Base-by-base conservation (phyloP, 2,329 filamentous ascomycete species). In the Penicillium sp. region DNA sequence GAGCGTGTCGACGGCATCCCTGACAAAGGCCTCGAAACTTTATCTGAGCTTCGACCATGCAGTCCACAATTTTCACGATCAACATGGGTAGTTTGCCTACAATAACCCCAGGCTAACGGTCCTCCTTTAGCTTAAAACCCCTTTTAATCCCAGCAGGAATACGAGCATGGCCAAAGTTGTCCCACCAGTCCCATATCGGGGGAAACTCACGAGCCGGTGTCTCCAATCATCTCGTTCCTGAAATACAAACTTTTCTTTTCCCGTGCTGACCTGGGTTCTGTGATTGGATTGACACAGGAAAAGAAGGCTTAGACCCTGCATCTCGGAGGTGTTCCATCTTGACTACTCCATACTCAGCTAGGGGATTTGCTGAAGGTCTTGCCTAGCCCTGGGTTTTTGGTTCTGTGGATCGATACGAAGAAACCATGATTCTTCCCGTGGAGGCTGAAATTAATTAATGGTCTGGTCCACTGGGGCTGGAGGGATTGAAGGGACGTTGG, bases 1-100 rank as follows among this genome's bases (percentile, higher is more conserved):
- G 23, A 10, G 39, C 18, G n/a, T 16, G 24, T 29, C 7, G 14
- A 45, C n/a, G 24, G 11, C 14, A 13, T 13, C 16, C 23, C 34
- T 49, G n/a, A 29, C 23, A 11, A 24, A 43, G 6, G 8, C 19
- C 46, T 18, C 19, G 23, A 42, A 52, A 40, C 37, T 44, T 48
- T 28, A 53, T 53, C 51, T 42, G 51, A 48, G 36, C 44, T 48
- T 36, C 24, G 21, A 44, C 43, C 13, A 18, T 34, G 19, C 31
- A 19, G 33, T 45, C 39, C 40, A 36, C 39, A 18, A 14, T 14
- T 45, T 11, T 21, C 42, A 14, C 8, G 26, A 45, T 45, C 26
- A 45, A 21, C 28, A 21, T n/a, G 28, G 11, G 7, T 43, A 33
- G 21, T n/a, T 29, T 29, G 23, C 24, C 42, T 45, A 16, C 9